A percentile compares a stretch with the other conserved stretches of the same genome.
phyloP scores from a whole-genome alignment of 1,284 basidiomycete species.

The Ganoderma leucocontextum region DNA sequence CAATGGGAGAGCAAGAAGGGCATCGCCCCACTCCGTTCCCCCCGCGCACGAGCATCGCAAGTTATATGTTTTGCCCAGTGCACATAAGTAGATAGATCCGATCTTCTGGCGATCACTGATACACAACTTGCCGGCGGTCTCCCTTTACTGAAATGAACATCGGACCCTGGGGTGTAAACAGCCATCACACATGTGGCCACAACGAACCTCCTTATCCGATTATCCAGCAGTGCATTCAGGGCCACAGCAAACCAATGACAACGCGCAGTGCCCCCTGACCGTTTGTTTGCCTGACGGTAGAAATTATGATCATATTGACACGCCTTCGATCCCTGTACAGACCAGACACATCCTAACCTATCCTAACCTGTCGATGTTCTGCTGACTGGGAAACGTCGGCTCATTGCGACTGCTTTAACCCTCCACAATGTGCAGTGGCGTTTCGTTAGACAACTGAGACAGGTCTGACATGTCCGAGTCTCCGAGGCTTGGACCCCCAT shows the following conservation, averaged over 20 bases:
- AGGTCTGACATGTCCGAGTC: constrained; percentile 1
- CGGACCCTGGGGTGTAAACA: neutral
- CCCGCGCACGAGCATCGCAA: neutral
- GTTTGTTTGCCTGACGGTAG: neutral
- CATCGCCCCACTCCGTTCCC: neutral
- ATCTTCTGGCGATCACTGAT: constrained; percentile 8
- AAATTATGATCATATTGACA: neutral
- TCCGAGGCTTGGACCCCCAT: constrained; percentile 2
- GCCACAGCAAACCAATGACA: neutral
- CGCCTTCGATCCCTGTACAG: neutral
- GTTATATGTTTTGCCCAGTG: neutral
- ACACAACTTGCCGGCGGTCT: constrained; percentile 4
- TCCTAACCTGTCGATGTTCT: neutral
- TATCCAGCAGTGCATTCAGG: neutral
- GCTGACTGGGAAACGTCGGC: neutral
- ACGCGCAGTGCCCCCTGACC: neutral
- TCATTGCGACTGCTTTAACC: neutral
- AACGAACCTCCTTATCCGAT: constrained; percentile 7
- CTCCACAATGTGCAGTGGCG: neutral
- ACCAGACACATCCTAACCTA: neutral
- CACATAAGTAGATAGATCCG: constrained; percentile 3
- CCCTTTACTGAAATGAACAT: neutral
- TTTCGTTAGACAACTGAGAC: neutral
- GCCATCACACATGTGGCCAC: constrained; percentile 5
- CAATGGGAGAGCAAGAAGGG: neutral